phyloP scores from a whole-genome alignment of 139 green algal genomes.

The Chlorella sp. region DNA sequence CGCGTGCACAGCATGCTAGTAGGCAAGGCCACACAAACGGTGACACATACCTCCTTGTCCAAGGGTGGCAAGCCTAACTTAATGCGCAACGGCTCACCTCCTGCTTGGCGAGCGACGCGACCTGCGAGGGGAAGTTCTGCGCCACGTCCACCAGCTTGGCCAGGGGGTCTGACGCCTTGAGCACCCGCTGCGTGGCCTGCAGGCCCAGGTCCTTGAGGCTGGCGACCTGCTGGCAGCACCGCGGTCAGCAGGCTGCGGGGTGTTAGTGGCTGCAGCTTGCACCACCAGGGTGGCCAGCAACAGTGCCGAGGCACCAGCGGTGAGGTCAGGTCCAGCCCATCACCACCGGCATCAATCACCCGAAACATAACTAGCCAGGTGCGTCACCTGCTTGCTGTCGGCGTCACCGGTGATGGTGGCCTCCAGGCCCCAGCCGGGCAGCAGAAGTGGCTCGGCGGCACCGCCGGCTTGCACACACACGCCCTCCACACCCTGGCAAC shows the following conservation, averaged over 20 bases:
- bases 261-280: not conserved
- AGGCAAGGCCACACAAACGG: too few species aligned
- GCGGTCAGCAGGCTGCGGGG: not conserved
- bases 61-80: too few species aligned
- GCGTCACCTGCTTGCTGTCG: not conserved
- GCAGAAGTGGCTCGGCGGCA: conserved; percentile 32
- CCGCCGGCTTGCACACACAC: conserved; percentile 19
- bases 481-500: not conserved
- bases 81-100: conserved; percentile 11
- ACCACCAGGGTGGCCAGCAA: not conserved
- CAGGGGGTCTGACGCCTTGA: conserved; percentile 65
- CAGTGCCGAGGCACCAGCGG: too few species aligned
- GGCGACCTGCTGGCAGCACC: conserved; percentile 51
- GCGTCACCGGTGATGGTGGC: conserved; percentile 85
- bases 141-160: conserved; percentile 64
- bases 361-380: not conserved
- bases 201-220: conserved; percentile 84
- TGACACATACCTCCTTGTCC: too few species aligned
- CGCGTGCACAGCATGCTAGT: too few species aligned
- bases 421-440: conserved; percentile 86
- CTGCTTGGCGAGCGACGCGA: conserved; percentile 51
- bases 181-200: conserved; percentile 65
- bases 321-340: too few species aligned
- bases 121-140: conserved; percentile 83
- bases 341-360: too few species aligned